Evolutionary conservation across 1,139 yeast genomes (phyloP), one percentile per base, ranked within the genome.

Genomic region (Neolecta irregularis): DNA sequence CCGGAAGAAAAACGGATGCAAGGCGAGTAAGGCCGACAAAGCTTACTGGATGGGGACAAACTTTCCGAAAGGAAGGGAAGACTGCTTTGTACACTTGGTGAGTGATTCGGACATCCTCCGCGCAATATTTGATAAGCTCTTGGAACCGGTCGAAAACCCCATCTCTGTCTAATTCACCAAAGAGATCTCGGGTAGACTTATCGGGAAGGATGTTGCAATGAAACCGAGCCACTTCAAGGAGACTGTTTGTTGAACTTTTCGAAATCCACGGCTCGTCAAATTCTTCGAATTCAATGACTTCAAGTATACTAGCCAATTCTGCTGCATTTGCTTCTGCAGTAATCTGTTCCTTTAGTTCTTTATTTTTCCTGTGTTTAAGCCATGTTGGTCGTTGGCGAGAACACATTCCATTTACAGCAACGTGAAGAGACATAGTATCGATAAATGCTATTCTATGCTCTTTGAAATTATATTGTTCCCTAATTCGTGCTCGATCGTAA

Each of bases 361-460:
- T 36, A 46, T 41, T 44, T 49, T 44, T 72, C 40, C 64, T 67
- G 49, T 68, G 73, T 44, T 72, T 73, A 49, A 70, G 58, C 83
- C 91, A 91, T 17, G 66, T 62, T 0, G 85, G 77, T 42, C 96
- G 59, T 51, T 91, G 98, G 46, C 81, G 72, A 1, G 96, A 79
- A 51, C 95, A 80, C 67, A 91, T 76, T 0, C 99, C 99, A 35
- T 79, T 74, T 1, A 74, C 72, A 0, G 96, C 92, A 25, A 85
- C 74, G 56, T 91, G 98, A 17, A 91, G 60, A 1, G 96, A 75
- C 88, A 88, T 78, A 1, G 93, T 88, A 54, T 91, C 99, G 39
- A 91, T 46, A 49, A 62, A 91, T 54, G 81, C 83, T 2, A 79
- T 78, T 47, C 74, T 71, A 0, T 92, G 64, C 34, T 64, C 68